Base-by-base conservation (phyloP, 176 grass and related monocot genomes). In the Avena eriantha region DNA sequence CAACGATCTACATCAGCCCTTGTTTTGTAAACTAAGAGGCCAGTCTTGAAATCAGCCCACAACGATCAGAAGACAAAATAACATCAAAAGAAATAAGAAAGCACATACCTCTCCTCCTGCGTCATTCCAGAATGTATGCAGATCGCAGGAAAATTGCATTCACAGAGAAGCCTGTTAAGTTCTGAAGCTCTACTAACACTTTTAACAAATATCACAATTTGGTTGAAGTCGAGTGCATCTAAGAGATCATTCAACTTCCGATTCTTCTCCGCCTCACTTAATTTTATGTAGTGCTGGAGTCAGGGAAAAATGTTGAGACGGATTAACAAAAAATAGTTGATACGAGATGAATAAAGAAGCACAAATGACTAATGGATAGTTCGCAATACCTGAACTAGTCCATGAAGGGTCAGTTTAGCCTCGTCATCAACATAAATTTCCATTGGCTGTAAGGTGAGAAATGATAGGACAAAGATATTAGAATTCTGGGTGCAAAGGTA, bases 351-450 rank as follows among this genome's bases (percentile, higher is more conserved):
- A 59, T 5, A 41, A 41, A 29, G 14, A 74, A 59, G 59, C 31
- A 41, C 46, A 55, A 64, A 3, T 16, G 10, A 1, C 39, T 26
- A 13, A 5, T 45, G n/a, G 60, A 63, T 3, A 54, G 33, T 36
- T 33, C 41, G 11, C 2, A 19, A 17, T 81, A 99, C 97, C 97
- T 99, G 97, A 87, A 99, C 97, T 81, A 99, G 87, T 49, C 97
- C 97, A 87, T 99, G 97, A 72, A 99, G 93, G 61, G 97, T 99
- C 64, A 99, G 73, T 69, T 99, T 99, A 63, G 97, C 97, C 90
- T 99, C 97, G 85, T 99, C 97, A 45, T 99, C 97, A 29, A 99
- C 97, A 93, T 99, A 99, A 90, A 99, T 97, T 97, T 99, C 97
- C 97, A 99, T 99, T 89, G 72, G 92, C 92, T 92, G 94, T 88